Percentiles rank a stretch among this genome's conserved stretches.
phyloP scores from a whole-genome alignment of 2,329 filamentous ascomycete genomes.

The Plectosphaerella sp. region DNA sequence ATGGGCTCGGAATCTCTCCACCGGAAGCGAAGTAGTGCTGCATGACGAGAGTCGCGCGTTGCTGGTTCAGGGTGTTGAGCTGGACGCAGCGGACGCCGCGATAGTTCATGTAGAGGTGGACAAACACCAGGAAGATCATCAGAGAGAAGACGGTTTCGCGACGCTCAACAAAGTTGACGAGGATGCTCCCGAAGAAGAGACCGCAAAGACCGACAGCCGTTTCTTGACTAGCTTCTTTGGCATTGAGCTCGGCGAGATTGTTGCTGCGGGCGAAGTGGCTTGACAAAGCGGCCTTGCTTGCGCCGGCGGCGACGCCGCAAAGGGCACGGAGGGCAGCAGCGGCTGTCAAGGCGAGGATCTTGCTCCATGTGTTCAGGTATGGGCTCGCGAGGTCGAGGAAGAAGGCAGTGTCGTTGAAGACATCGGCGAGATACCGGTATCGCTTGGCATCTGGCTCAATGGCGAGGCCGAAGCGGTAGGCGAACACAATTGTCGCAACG shows the following conservation, averaged over 20 bases:
- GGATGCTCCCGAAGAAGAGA: conserved; percentile 76
- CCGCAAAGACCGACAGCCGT: conserved; percentile 86
- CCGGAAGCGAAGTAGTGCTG: conserved; percentile 45
- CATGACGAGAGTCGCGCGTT: conserved; percentile 78
- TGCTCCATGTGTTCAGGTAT: conserved; percentile 53
- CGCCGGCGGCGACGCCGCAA: conserved; percentile 86
- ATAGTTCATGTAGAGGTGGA: conserved; percentile 84
- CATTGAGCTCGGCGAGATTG: conserved; percentile 90
- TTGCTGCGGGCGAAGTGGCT: conserved; percentile 86
- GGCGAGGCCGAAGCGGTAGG: conserved; percentile 73
- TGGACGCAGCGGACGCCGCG: conserved; percentile 77
- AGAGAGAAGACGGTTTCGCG: conserved; percentile 68
- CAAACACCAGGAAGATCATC: conserved; percentile 65
- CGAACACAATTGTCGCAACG: conserved; percentile 81
- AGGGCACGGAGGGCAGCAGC: conserved; percentile 54
- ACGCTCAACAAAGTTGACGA: conserved; percentile 72
- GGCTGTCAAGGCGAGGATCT: conserved; percentile 43
- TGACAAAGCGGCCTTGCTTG: conserved; percentile 84
- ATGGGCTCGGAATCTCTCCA: conserved; percentile 54
- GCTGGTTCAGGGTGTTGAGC: conserved; percentile 80
- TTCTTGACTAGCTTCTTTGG: conserved; percentile 92
- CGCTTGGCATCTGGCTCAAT: conserved; percentile 89
- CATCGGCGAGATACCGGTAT: conserved; percentile 80
- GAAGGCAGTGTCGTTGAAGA: conserved; percentile 85
- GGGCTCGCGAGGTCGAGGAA: conserved; percentile 82